A percentile compares a stretch with the other conserved stretches of the same genome.
Conservation (phyloP, 306 rosid genomes). For the Prosopis cineraria region DNA sequence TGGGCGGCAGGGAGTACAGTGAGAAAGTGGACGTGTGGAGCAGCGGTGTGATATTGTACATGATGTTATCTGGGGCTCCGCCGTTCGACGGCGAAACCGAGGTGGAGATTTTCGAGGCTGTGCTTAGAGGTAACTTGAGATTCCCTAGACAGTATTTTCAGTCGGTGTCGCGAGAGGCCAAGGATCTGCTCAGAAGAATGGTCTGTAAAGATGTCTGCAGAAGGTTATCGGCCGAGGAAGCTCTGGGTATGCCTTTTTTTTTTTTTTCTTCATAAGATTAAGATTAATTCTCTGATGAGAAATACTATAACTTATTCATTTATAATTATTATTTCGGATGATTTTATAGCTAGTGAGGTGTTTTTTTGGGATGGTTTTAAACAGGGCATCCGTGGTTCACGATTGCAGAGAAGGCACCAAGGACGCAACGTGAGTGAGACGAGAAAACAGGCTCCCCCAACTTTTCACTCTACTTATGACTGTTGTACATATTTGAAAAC, state of each 20-base stretch:
- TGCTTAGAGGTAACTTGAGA: slow-evolving; percentile 58
- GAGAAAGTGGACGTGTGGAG: slow-evolving; percentile 88
- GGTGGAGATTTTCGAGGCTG: slow-evolving; percentile 64
- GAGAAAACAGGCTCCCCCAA: too few relatives aligned
- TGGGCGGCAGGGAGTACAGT: slow-evolving; percentile 52
- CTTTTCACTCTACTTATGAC: too few relatives aligned
- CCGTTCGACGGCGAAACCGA: slow-evolving; percentile 70
- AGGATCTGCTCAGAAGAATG: slow-evolving; percentile 68
- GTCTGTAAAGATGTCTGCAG: slow-evolving; percentile 63
- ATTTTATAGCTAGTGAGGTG: background rate
- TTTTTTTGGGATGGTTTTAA: background rate
- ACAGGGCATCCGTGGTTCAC: slow-evolving; percentile 74
- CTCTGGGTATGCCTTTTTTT: too few relatives aligned
- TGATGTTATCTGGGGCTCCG: slow-evolving; percentile 59
- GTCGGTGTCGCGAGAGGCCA: slow-evolving; percentile 53
- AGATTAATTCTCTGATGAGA: too few relatives aligned
- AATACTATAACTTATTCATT: too few relatives aligned
- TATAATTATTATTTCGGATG: background rate
- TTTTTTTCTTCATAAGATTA: too few relatives aligned
- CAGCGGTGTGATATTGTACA: slow-evolving; percentile 74
- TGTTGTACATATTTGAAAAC: too few relatives aligned
- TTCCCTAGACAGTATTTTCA: slow-evolving; percentile 55
- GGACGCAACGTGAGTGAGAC: background rate
- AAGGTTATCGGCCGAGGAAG: slow-evolving; percentile 71
- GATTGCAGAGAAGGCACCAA: slow-evolving; percentile 28